These are phyloP conservation scores for Angophora floribunda DNA, from an alignment of 345 rosid species.

Conservation along the genomic window DNA sequence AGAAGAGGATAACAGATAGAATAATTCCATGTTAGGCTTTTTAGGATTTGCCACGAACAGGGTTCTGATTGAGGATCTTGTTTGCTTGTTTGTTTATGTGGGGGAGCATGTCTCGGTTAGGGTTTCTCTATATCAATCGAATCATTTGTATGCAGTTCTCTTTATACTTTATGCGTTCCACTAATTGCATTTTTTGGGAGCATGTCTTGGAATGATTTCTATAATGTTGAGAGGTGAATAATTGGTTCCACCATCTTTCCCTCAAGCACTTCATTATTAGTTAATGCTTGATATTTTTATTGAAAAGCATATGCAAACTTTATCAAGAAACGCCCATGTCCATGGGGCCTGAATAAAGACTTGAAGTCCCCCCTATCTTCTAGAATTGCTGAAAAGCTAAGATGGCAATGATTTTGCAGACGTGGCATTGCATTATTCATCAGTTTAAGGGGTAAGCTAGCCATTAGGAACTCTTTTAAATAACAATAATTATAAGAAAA, in stretches of 20 bases:
- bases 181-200: conserved; percentile 1
- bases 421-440: conserved; percentile 36
- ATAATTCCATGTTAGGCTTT: neutral
- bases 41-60: neutral
- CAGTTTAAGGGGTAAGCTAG: conserved; percentile 22
- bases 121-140: neutral
- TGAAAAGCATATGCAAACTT: conserved; percentile 12
- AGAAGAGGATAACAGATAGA: neutral
- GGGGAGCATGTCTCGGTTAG: neutral
- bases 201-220: conserved; percentile 7
- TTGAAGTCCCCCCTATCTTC: neutral
- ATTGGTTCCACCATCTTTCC: conserved; percentile 64
- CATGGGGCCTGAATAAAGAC: conserved; percentile 50
- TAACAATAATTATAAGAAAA: neutral
- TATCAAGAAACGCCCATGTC: conserved; percentile 29
- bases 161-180: neutral
- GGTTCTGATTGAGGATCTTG: neutral
- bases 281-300: neutral
- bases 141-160: neutral
- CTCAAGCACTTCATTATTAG: neutral
- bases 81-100: neutral
- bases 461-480: conserved; percentile 16
- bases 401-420: neutral
- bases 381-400: neutral
- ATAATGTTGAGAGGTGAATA: conserved; percentile 31